Percentiles rank a stretch among this genome's conserved stretches.
Conservation (phyloP, 2,329 filamentous ascomycete genomes). For the Xylaria hypoxylon region DNA sequence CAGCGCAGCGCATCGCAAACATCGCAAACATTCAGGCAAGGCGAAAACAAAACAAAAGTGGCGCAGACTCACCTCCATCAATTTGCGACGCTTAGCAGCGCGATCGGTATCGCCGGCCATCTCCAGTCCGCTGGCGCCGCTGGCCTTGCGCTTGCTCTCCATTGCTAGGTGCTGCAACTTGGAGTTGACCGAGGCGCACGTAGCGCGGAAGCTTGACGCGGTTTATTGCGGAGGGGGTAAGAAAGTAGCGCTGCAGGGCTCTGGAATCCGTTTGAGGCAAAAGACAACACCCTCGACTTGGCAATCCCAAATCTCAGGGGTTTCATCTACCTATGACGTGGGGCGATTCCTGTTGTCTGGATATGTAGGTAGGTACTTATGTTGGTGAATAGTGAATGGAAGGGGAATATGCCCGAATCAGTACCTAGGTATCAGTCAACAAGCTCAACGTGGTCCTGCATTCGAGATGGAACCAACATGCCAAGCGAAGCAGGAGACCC, state of each 20-base stretch:
- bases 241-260: slow-evolving; percentile 30
- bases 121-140: slow-evolving; percentile 57
- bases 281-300: slow-evolving; percentile 19
- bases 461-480: slow-evolving; percentile 28
- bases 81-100: slow-evolving; percentile 66
- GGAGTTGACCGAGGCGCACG: slow-evolving; percentile 35
- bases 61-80: slow-evolving; percentile 59
- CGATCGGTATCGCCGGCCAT: slow-evolving; percentile 61
- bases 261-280: slow-evolving; percentile 20
- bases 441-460: slow-evolving; percentile 37
- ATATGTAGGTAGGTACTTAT: neutral
- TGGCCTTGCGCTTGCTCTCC: slow-evolving; percentile 69
- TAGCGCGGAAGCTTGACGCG: slow-evolving; percentile 38
- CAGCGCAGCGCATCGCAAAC: slow-evolving; percentile 37
- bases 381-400: slow-evolving; percentile 13
- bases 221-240: slow-evolving; percentile 32
- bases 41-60: slow-evolving; percentile 19
- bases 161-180: slow-evolving; percentile 50
- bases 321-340: slow-evolving; percentile 9
- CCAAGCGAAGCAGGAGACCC: slow-evolving; percentile 24
- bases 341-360: neutral
- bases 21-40: slow-evolving; percentile 9
- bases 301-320: slow-evolving; percentile 17
- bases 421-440: slow-evolving; percentile 33
- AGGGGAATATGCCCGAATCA: slow-evolving; percentile 20